Percentiles rank a stretch among this genome's conserved stretches.
Conservation (phyloP, 306 rosid species). For the Prunus kanzakura region DNA sequence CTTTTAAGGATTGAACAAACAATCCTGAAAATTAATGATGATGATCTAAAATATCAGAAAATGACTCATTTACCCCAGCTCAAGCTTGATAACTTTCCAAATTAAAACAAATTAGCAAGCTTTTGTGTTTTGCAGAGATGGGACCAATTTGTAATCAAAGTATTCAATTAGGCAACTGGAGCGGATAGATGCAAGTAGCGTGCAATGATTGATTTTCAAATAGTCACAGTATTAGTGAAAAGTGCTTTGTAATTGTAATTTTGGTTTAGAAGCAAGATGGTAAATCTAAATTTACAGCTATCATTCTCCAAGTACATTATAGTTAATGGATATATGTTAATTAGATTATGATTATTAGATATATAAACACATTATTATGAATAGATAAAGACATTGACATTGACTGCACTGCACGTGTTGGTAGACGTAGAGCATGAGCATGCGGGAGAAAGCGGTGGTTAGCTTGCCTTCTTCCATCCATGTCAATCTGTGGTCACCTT, state of each 20-base stretch:
- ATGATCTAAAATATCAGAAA: not conserved
- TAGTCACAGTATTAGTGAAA: not conserved
- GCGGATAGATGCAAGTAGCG: not conserved
- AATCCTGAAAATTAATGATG: not conserved
- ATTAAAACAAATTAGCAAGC: not conserved
- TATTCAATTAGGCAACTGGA: not conserved
- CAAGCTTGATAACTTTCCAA: not conserved
- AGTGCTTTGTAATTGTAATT: conserved; percentile 1
- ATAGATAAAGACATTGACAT: conserved; percentile 1
- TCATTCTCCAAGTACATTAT: not conserved
- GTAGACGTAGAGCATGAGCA: not conserved
- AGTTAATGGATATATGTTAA: not conserved
- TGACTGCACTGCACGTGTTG: not conserved
- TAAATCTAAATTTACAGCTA: not conserved
- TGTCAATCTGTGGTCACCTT: not conserved
- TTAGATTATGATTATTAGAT: conserved; percentile 10
- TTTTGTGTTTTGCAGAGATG: conserved; percentile 4
- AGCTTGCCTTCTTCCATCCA: not conserved
- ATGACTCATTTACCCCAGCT: not conserved
- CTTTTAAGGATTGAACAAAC: not conserved
- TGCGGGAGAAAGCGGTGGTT: not conserved
- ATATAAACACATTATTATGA: not conserved
- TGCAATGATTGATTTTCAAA: not conserved
- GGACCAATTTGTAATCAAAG: conserved; percentile 1
- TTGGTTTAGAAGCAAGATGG: conserved; percentile 13